These are phyloP conservation scores for Daucus carota DNA, from an alignment of 129 eudicot species.

Conservation along the genomic window DNA sequence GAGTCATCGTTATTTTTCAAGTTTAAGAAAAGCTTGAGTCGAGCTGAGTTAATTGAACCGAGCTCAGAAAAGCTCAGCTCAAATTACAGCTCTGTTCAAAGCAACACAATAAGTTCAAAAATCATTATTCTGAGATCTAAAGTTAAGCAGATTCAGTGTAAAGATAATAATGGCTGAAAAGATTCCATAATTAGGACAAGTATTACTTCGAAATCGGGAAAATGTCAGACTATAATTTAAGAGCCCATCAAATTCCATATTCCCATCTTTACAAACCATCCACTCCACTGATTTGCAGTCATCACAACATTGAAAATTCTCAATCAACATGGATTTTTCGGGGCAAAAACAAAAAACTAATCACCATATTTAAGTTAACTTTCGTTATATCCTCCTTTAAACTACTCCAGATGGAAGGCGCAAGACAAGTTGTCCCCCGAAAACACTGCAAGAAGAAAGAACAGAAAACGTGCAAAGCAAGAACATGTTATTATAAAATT, in stretches of 20 bases:
- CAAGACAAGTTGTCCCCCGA: slow-evolving; percentile 76
- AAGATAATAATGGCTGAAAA: background rate
- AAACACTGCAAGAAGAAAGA: slow-evolving; percentile 42
- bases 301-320: background rate
- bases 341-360: background rate
- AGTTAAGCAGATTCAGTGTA: background rate
- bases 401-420: slow-evolving; percentile 89
- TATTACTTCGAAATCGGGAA: background rate
- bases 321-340: background rate
- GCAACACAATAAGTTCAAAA: no score
- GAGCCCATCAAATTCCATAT: background rate
- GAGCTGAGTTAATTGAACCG: no score
- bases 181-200: background rate
- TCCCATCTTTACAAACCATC: slow-evolving; percentile 18
- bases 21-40: no score
- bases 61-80: no score
- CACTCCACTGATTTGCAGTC: slow-evolving; percentile 8
- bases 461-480: background rate
- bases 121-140: no score
- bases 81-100: no score
- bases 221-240: slow-evolving; percentile 3
- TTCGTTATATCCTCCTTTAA: slow-evolving; percentile 11
- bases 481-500: background rate
- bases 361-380: background rate
- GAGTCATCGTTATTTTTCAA: no score